Conservation (phyloP, 441 rosid species). For the Gossypium aridum region DNA sequence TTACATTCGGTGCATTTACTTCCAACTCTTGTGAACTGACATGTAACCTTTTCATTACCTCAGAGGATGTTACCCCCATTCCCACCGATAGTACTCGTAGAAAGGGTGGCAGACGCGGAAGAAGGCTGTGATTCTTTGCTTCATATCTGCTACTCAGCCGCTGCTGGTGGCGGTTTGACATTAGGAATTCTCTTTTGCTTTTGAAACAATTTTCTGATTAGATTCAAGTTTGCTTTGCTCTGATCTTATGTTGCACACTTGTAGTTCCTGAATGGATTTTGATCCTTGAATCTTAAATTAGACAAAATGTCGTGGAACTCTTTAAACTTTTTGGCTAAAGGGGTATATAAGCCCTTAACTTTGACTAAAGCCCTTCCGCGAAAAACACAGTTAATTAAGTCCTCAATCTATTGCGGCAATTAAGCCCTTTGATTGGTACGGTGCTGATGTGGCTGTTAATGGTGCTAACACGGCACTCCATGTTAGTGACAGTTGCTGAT, state of each 20-base stretch:
- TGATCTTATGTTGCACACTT: neutral
- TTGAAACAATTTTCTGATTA: neutral
- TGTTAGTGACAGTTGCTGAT: too few relatives aligned
- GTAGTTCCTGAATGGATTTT: slow-evolving; percentile 5
- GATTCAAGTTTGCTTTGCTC: neutral
- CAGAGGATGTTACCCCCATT: slow-evolving; percentile 67
- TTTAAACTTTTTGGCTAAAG: neutral
- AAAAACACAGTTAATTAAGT: too few relatives aligned
- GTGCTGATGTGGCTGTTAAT: too few relatives aligned
- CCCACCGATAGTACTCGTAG: slow-evolving; percentile 62
- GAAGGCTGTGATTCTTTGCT: slow-evolving; percentile 37
- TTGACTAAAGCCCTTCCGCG: too few relatives aligned
- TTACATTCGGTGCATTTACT: neutral
- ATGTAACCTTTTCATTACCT: neutral
- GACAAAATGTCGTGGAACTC: neutral
- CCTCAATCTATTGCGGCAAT: neutral
- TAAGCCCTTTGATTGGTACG: too few relatives aligned
- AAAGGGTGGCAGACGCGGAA: slow-evolving; percentile 62
- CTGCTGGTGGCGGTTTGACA: neutral
- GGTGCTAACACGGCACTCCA: too few relatives aligned
- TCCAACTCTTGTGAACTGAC: neutral
- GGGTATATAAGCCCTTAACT: too few relatives aligned
- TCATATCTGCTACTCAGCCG: neutral
- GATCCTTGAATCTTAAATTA: neutral
- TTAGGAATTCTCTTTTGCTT: neutral